Evolutionary conservation across 2,329 filamentous ascomycete genomes (phyloP).

Genomic region (Aspergillus hiratsukae): DNA sequence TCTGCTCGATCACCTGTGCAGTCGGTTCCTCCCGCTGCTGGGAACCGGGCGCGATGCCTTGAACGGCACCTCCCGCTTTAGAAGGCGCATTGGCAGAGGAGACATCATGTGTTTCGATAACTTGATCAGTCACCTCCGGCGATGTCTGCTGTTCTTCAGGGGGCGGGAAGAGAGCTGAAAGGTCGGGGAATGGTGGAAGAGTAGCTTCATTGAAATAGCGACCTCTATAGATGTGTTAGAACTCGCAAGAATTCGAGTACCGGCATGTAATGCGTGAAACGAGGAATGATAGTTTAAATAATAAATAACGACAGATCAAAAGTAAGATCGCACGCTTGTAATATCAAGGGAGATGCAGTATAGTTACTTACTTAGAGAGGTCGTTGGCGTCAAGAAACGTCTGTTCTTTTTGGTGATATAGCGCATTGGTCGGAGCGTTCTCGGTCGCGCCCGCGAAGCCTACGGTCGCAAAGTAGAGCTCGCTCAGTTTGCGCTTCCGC

Average conservation of each 20-base stretch:
- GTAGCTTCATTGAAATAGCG: constrained; percentile 54
- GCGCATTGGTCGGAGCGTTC: constrained; percentile 54
- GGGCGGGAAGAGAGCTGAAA: constrained; percentile 27
- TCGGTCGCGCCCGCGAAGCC: constrained; percentile 45
- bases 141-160: constrained; percentile 22
- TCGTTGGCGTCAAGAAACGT: constrained; percentile 56
- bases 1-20: constrained; percentile 7
- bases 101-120: constrained; percentile 26
- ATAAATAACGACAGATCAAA: background rate
- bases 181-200: constrained; percentile 41
- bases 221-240: constrained; percentile 41
- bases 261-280: constrained; percentile 1
- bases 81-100: constrained; percentile 13
- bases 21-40: constrained; percentile 1
- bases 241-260: background rate
- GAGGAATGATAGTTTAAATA: constrained; percentile 1
- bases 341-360: background rate
- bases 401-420: constrained; percentile 47
- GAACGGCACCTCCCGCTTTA: constrained; percentile 13
- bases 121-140: constrained; percentile 36
- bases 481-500: constrained; percentile 85
- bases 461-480: constrained; percentile 78
- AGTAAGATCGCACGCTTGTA: constrained; percentile 4
- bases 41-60: constrained; percentile 5
- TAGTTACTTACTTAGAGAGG: constrained; percentile 49